phyloP scores from a whole-genome alignment of 441 rosid species.

The Biscutella laevigata region DNA sequence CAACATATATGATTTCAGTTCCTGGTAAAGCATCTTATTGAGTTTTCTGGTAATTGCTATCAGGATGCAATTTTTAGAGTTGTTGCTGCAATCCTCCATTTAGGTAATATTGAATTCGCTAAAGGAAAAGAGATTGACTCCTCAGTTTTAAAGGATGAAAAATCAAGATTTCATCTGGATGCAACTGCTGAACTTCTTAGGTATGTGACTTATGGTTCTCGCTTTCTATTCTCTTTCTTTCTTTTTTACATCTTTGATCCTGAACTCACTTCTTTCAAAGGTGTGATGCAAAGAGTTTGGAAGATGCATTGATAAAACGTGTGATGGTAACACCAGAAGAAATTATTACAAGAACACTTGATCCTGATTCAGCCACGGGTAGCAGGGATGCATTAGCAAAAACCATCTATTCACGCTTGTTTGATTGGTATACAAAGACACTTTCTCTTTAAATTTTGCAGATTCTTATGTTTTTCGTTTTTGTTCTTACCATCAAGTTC shows the following conservation, averaged over 20 bases:
- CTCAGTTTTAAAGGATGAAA: slow-evolving; percentile 86
- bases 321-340: slow-evolving; percentile 99
- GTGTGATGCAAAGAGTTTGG: slow-evolving; percentile 90
- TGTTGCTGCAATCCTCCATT: slow-evolving; percentile 93
- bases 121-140: slow-evolving; percentile 91
- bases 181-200: slow-evolving; percentile 77
- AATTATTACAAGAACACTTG: slow-evolving; percentile 94
- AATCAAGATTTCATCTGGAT: slow-evolving; percentile 79
- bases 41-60: slow-evolving; percentile 21
- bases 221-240: slow-evolving; percentile 10
- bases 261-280: slow-evolving; percentile 32
- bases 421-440: slow-evolving; percentile 69
- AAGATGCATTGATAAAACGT: slow-evolving; percentile 95
- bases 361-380: slow-evolving; percentile 71
- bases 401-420: slow-evolving; percentile 91
- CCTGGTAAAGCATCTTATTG: slow-evolving; percentile 18
- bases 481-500: not conserved
- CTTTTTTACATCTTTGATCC: slow-evolving; percentile 18
- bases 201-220: slow-evolving; percentile 32
- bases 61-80: slow-evolving; percentile 97
- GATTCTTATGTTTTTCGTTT: not conserved
- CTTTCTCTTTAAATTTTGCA: not conserved
- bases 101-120: slow-evolving; percentile 85
- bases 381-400: slow-evolving; percentile 99
- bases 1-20: slow-evolving; percentile 4